Conservation (phyloP, 768 basidiomycete species). For the Termitomyces sp. region DNA sequence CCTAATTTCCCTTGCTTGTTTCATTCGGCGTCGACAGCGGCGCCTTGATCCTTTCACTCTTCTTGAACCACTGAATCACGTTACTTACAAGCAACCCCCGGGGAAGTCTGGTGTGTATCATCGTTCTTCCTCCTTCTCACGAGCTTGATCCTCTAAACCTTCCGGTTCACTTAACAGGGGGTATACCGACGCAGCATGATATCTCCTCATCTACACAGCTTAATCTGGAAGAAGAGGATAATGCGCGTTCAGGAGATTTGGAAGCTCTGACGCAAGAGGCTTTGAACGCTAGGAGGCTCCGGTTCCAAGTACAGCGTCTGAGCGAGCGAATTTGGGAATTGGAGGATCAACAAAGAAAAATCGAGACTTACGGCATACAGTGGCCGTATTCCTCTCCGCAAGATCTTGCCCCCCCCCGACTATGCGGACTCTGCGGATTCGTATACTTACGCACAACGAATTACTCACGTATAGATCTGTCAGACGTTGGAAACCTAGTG, state of each 20-base stretch:
- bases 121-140: not conserved
- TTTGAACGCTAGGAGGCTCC: not conserved
- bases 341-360: conserved; percentile 5
- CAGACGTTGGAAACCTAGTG: not conserved
- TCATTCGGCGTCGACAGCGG: not conserved
- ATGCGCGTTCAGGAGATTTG: not conserved
- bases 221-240: not conserved
- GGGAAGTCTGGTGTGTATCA: conserved; percentile 6
- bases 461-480: not conserved
- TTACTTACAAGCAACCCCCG: conserved; percentile 2
- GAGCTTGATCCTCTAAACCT: not conserved
- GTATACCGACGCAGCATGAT: not conserved
- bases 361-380: not conserved
- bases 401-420: not conserved
- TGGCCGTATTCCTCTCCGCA: not conserved
- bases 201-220: not conserved
- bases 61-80: not conserved
- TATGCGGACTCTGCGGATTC: conserved; percentile 2
- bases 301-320: conserved; percentile 2
- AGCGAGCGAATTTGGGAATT: conserved; percentile 6
- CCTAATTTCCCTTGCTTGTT: not conserved
- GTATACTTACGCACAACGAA: conserved; percentile 1
- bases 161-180: not conserved
- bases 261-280: not conserved
- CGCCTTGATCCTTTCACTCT: not conserved